A percentile compares a stretch with the other conserved stretches of the same genome.
phyloP scores from a whole-genome alignment of 2,329 filamentous ascomycete species.

The Dothistroma pini region DNA sequence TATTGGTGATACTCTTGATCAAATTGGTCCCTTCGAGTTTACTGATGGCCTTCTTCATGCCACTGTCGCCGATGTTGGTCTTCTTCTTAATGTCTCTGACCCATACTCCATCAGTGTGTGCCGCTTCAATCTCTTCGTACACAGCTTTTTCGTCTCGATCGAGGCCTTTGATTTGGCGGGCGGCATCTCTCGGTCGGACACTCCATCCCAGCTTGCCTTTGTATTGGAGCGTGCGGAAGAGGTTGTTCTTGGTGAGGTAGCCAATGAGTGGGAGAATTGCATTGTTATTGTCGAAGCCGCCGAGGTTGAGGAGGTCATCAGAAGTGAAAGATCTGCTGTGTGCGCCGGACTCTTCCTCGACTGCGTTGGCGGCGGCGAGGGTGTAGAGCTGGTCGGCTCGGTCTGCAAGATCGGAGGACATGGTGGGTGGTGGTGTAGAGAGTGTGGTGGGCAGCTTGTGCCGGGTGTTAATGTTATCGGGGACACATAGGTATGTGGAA shows the following conservation, averaged over 20 bases:
- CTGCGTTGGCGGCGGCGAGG: constrained; percentile 19
- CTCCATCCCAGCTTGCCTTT: constrained; percentile 32
- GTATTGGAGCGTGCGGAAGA: constrained; percentile 32
- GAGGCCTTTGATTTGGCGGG: constrained; percentile 42
- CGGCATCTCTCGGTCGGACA: constrained; percentile 24
- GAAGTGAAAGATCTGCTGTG: constrained; percentile 33
- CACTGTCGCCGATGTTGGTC: constrained; percentile 77
- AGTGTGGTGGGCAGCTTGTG: not conserved
- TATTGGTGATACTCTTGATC: constrained; percentile 85
- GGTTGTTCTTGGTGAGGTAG: constrained; percentile 29
- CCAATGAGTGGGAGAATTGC: constrained; percentile 32
- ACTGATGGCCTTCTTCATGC: constrained; percentile 78
- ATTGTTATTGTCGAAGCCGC: constrained; percentile 18
- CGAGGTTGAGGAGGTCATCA: constrained; percentile 29
- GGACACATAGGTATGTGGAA: not conserved
- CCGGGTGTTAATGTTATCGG: constrained; percentile 1
- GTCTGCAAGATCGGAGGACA: constrained; percentile 16
- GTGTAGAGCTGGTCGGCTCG: constrained; percentile 31
- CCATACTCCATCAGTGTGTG: constrained; percentile 85
- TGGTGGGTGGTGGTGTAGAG: not conserved
- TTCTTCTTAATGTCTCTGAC: constrained; percentile 71
- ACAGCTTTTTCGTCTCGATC: constrained; percentile 74
- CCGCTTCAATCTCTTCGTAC: constrained; percentile 83
- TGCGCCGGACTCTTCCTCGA: constrained; percentile 23
- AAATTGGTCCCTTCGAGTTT: constrained; percentile 75